These are phyloP conservation scores for Fusarium nodosum DNA, from an alignment of 2,329 filamentous ascomycete genomes.

Conservation along the genomic window DNA sequence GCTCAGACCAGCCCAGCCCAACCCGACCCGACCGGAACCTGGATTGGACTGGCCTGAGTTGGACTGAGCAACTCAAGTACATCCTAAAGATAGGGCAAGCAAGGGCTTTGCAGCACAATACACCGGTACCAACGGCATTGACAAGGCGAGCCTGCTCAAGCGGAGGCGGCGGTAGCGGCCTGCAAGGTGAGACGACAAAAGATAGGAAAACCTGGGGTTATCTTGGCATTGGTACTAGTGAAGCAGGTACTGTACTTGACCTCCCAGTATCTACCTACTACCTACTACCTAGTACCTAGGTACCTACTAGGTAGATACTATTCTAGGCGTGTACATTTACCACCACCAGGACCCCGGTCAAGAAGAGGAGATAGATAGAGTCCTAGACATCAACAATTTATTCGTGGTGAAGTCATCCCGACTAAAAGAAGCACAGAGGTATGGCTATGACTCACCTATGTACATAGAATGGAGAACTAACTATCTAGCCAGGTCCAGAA, in stretches of 20 bases:
- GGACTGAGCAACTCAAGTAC: slow-evolving; percentile 22
- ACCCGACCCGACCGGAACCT: slow-evolving; percentile 21
- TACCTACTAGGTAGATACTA: background rate
- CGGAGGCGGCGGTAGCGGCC: slow-evolving; percentile 14
- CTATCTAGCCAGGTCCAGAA: background rate
- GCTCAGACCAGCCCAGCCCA: slow-evolving; percentile 32
- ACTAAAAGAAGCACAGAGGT: slow-evolving; percentile 27
- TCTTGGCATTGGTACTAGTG: slow-evolving; percentile 43
- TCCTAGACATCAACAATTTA: slow-evolving; percentile 4
- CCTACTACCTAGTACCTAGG: too few species aligned
- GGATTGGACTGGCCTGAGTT: slow-evolving; percentile 1
- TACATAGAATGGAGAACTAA: background rate
- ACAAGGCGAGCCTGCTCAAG: slow-evolving; percentile 35
- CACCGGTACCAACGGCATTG: slow-evolving; percentile 38
- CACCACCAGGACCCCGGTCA: slow-evolving; percentile 1
- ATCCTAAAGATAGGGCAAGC: slow-evolving; percentile 40
- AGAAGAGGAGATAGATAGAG: background rate
- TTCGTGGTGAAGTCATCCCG: slow-evolving; percentile 11
- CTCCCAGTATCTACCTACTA: background rate
- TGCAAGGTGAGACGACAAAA: slow-evolving; percentile 42
- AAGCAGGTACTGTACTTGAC: slow-evolving; percentile 40
- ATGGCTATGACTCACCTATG: slow-evolving; percentile 22
- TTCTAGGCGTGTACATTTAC: background rate
- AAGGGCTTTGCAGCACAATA: slow-evolving; percentile 32
- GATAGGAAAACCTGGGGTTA: slow-evolving; percentile 48